Conservation (phyloP, 2,329 filamentous ascomycete genomes). For the Ophiosphaerella korrae region DNA sequence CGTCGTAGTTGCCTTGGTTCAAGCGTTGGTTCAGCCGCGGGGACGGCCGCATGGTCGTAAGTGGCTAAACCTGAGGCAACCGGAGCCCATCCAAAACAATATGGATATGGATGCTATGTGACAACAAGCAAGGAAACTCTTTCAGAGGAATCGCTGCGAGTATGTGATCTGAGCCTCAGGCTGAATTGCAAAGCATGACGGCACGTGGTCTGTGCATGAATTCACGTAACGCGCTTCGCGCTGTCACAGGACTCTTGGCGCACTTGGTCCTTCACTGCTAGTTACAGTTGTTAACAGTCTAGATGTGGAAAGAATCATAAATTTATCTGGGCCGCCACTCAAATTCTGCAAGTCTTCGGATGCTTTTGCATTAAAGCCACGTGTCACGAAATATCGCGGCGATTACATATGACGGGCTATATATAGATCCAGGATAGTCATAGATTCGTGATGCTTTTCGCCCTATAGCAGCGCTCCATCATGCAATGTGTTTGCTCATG, state of each 20-base stretch:
- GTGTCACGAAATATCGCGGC: no score
- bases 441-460: conserved; percentile 44
- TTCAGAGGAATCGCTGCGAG: no score
- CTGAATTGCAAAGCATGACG: conserved; percentile 15
- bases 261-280: background rate
- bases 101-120: background rate
- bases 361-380: no score
- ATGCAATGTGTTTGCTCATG: conserved; percentile 45
- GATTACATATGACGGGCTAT: no score
- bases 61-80: background rate
- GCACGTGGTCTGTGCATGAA: no score
- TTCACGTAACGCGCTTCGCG: conserved; percentile 11
- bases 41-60: conserved; percentile 10
- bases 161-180: conserved; percentile 25
- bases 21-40: conserved; percentile 5
- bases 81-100: background rate
- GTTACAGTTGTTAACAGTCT: background rate
- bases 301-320: no score
- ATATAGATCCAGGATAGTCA: conserved; percentile 14
- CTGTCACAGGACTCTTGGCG: conserved; percentile 21
- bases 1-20: conserved; percentile 1
- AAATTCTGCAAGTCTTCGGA: no score
- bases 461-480: conserved; percentile 41
- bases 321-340: no score
- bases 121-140: background rate